Evolutionary conservation across 179 eudicot genomes (phyloP).

Genomic region (Vitellaria paradoxa): DNA sequence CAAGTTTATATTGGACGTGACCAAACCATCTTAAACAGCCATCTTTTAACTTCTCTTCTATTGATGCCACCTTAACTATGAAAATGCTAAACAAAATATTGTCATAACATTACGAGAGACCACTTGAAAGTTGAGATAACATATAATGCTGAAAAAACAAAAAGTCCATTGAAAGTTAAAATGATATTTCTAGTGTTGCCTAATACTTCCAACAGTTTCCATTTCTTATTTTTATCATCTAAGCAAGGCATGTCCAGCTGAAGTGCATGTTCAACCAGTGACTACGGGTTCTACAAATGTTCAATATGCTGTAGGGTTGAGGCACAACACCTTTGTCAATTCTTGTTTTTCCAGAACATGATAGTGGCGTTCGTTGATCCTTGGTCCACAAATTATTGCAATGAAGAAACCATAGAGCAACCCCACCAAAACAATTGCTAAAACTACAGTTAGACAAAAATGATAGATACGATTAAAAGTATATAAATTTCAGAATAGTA

Average conservation of each 20-base stretch:
- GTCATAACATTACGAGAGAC: not conserved
- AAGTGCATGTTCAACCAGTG: not conserved
- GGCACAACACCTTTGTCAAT: slow-evolving; percentile 72
- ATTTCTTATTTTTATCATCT: not conserved
- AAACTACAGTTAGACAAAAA: slow-evolving; percentile 46
- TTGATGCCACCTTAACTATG: not conserved
- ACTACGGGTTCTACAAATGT: not conserved
- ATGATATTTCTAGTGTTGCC: not conserved
- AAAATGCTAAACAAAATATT: not conserved
- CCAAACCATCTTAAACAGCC: no score
- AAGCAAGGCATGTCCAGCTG: not conserved
- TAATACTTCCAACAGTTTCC: not conserved
- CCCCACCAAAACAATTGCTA: slow-evolving; percentile 92
- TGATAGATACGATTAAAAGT: not conserved
- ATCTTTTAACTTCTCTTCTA: no score
- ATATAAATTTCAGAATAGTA: not conserved
- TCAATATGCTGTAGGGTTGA: not conserved
- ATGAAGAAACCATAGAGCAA: slow-evolving; percentile 98
- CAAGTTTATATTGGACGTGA: no score
- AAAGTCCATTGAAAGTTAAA: not conserved
- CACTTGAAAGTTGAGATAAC: not conserved
- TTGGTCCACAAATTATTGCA: slow-evolving; percentile 96
- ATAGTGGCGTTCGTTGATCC: slow-evolving; percentile 93
- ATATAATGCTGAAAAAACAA: not conserved
- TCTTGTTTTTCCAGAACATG: slow-evolving; percentile 99